Percentiles rank a stretch among this genome's conserved stretches.
Conservation (phyloP, 495 filamentous ascomycete genomes). For the Hypoxylon crocopeplum region DNA sequence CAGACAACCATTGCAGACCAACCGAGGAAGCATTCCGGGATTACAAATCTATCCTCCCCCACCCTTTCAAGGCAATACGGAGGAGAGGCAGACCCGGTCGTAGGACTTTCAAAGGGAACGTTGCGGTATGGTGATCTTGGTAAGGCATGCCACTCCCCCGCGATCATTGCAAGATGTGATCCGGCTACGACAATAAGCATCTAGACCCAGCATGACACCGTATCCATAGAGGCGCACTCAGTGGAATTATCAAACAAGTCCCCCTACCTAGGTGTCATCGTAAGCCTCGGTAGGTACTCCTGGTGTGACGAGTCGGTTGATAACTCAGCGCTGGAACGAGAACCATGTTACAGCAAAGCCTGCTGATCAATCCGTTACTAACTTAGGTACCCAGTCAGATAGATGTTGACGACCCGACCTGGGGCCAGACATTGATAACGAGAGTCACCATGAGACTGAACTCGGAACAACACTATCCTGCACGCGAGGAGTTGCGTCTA, state of each 20-base stretch:
- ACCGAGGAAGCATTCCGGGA: slow-evolving; percentile 1
- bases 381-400: background rate
- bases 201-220: slow-evolving; percentile 3
- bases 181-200: slow-evolving; percentile 2
- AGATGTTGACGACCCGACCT: too few relatives aligned
- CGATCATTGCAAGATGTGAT: slow-evolving; percentile 1
- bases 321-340: background rate
- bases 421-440: background rate
- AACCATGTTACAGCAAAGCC: slow-evolving; percentile 3
- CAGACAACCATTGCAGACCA: background rate
- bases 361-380: slow-evolving; percentile 2
- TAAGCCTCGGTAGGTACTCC: slow-evolving; percentile 3
- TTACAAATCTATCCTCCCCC: background rate
- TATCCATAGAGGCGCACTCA: too few relatives aligned
- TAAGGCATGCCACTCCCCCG: slow-evolving; percentile 1
- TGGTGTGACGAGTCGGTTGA: slow-evolving; percentile 3
- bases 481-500: too few relatives aligned
- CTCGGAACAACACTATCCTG: too few relatives aligned
- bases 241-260: too few relatives aligned
- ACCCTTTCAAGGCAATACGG: background rate
- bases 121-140: background rate
- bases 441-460: background rate
- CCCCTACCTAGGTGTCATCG: background rate
- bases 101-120: background rate
- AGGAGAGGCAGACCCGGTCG: background rate